Evolutionary conservation across 129 eudicot species (phyloP), one percentile per base, ranked within the genome.

Genomic region (Smallanthus sonchifolius): DNA sequence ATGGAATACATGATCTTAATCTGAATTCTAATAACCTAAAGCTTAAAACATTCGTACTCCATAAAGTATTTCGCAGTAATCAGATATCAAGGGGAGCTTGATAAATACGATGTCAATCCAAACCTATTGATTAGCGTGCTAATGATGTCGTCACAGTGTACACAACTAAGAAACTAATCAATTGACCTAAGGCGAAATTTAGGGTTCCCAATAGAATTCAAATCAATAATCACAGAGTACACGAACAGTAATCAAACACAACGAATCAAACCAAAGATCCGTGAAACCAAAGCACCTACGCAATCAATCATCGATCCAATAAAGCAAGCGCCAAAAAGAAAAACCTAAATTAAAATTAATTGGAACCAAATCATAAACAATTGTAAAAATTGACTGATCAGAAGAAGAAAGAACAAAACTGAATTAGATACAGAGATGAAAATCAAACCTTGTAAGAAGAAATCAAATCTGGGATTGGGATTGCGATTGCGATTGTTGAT

Each of bases 201-300:
- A 55, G 59, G 80, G 80, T 40, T 76, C 52, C 44, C 36, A 34
- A 56, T 5, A 49, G 2, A 76, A 24, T 76, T 67, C 47, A 13
- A 54, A 76, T 55, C 60, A 34, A 38, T 51, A 43, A 13, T 76
- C 2, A 64, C 72, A 6, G 39, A 38, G 39, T 15, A 51, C 20
- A 72, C 40, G n/a, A 68, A 45, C 59, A 17, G 34, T 34, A 59
- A 73, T 52, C 69, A 56, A 42, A 67, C 47, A 34, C 43, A 71
- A 37, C 71, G 36, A 47, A 61, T 63, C 72, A 39, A 48, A 70
- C 52, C n/a, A 64, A 64, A 32, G 73, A 79, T 63, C 78, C 73
- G 78, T 63, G 28, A 63, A 72, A 64, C 16, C 77, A 20, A 70
- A 70, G 71, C 72, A 62, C 70, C 69, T 63, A 71, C 57, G 2